Conservation (phyloP, 1,284 basidiomycete genomes). For the Cerrena zonata region DNA sequence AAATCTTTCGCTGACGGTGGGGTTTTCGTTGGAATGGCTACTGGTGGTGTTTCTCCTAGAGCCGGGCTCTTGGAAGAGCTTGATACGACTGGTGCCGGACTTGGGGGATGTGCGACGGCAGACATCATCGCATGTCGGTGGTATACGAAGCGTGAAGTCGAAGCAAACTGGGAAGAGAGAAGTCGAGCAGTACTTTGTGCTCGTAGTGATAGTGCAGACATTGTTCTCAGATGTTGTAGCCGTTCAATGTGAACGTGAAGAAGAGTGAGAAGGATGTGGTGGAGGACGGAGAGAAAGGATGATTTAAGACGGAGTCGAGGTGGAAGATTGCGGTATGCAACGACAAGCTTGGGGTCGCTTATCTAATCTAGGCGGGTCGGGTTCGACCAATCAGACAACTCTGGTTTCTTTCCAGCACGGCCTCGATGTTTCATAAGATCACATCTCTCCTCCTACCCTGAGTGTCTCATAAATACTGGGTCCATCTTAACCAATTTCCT, state of each 20-base stretch:
- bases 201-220: not conserved
- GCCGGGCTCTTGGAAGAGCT: slow-evolving; percentile 25
- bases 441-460: too few species aligned
- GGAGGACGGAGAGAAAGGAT: not conserved
- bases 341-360: not conserved
- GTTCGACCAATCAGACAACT: not conserved
- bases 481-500: too few species aligned
- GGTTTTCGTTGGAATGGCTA: slow-evolving; percentile 41
- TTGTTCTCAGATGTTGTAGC: not conserved
- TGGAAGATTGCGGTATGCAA: not conserved
- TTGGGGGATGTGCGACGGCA: slow-evolving; percentile 32
- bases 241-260: not conserved
- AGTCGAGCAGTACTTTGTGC: not conserved
- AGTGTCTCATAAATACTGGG: too few species aligned
- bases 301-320: not conserved
- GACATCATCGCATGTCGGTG: slow-evolving; percentile 58
- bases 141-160: slow-evolving; percentile 16
- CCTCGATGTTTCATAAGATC: too few species aligned
- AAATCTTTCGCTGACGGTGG: slow-evolving; percentile 31
- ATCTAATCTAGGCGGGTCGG: not conserved
- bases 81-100: slow-evolving; percentile 17
- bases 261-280: not conserved
- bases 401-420: not conserved
- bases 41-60: slow-evolving; percentile 45
- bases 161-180: slow-evolving; percentile 10